phyloP scores from a whole-genome alignment of 257 asterid species.

The Nicotiana obtusifolia region DNA sequence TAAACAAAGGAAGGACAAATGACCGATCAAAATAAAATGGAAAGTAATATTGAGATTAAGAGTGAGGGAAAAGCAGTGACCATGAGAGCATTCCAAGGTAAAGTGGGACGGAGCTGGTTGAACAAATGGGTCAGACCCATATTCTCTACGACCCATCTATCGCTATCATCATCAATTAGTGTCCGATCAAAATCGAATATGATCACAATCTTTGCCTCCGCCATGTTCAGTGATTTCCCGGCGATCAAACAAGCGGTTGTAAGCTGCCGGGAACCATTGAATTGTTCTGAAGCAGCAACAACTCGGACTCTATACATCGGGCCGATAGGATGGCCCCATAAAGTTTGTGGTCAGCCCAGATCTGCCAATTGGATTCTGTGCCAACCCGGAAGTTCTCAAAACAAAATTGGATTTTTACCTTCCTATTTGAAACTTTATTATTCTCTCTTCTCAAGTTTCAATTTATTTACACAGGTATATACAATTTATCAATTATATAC shows the following conservation, averaged over 20 bases:
- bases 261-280: background rate
- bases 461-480: too few species aligned
- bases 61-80: constrained; percentile 25
- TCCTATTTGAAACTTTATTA: too few species aligned
- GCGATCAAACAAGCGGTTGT: background rate
- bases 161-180: constrained; percentile 70
- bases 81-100: constrained; percentile 89
- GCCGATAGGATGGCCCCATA: background rate
- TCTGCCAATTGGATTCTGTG: background rate
- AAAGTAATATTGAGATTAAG: background rate
- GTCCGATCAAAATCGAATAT: constrained; percentile 75
- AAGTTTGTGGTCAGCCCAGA: background rate
- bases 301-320: background rate
- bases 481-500: too few species aligned
- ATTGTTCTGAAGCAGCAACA: too few species aligned
- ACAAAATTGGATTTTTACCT: too few species aligned
- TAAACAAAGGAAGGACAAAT: background rate
- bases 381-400: background rate
- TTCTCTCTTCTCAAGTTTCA: too few species aligned
- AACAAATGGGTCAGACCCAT: constrained; percentile 58
- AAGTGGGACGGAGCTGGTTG: constrained; percentile 50
- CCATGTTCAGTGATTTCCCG: background rate
- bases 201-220: constrained; percentile 22
- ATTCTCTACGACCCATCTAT: constrained; percentile 61
- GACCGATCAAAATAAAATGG: background rate